phyloP scores from a whole-genome alignment of 129 eudicot genomes.

The Artemisia argyi region DNA sequence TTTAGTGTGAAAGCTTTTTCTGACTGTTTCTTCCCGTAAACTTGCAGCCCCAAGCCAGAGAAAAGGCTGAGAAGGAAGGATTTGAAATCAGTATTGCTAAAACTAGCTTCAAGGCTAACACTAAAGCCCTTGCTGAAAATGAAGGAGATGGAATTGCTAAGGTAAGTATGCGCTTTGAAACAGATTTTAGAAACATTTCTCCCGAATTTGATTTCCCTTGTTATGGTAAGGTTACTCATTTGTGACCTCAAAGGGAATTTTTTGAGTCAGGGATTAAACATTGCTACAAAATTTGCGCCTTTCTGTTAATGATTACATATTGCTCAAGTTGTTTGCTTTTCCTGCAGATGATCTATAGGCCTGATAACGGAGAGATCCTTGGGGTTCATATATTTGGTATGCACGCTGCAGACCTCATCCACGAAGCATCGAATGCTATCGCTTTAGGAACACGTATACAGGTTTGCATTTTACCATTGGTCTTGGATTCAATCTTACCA shows the following conservation, averaged over 20 bases:
- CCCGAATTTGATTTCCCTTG: not conserved
- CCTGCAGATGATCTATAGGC: conserved; percentile 89
- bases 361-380: conserved; percentile 97
- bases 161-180: conserved; percentile 39
- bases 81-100: conserved; percentile 83
- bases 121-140: conserved; percentile 99
- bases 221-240: conserved; percentile 8
- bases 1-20: not conserved
- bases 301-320: not conserved
- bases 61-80: conserved; percentile 95
- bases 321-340: conserved; percentile 21
- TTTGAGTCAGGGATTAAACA: not conserved
- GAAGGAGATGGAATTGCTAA: conserved; percentile 99
- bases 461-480: conserved; percentile 37
- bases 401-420: conserved; percentile 99
- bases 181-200: conserved; percentile 2
- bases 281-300: not conserved
- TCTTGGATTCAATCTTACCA: conserved; percentile 3
- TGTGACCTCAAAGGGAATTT: not conserved
- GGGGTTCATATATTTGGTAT: conserved; percentile 96
- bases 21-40: conserved; percentile 17
- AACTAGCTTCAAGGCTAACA: conserved; percentile 99
- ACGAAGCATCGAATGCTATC: conserved; percentile 96
- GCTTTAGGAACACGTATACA: conserved; percentile 93
- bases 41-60: conserved; percentile 96